A percentile compares a stretch with the other conserved stretches of the same genome.
phyloP scores from a whole-genome alignment of 2,329 filamentous ascomycete genomes.

The Colletotrichum sp. region DNA sequence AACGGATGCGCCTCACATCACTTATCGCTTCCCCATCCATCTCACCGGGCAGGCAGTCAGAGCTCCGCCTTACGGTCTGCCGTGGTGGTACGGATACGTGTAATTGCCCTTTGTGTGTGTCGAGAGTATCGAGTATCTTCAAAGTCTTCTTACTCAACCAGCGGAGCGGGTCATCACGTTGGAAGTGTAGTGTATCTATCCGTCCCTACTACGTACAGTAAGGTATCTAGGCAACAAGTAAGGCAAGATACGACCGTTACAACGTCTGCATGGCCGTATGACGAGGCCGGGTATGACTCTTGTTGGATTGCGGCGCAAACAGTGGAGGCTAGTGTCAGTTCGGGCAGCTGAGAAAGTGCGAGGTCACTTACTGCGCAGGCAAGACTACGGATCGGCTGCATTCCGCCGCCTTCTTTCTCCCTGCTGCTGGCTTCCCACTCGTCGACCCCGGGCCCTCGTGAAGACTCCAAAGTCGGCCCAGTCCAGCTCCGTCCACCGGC shows the following conservation, averaged over 20 bases:
- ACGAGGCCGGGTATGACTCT: not conserved
- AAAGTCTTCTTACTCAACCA: not conserved
- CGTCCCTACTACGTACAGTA: not conserved
- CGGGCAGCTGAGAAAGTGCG: slow-evolving; percentile 7
- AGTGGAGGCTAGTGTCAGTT: not conserved
- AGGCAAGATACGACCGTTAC: not conserved
- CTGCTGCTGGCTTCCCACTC: not conserved
- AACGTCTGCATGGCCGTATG: not conserved
- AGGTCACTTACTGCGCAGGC: not conserved
- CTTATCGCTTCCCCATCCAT: not conserved
- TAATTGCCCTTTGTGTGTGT: not conserved
- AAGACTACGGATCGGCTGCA: not conserved
- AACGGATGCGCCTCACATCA: not conserved
- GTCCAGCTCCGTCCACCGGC: not conserved
- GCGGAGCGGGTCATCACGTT: not conserved
- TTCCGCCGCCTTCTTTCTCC: not conserved
- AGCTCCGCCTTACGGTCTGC: not conserved
- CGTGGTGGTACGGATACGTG: not conserved
- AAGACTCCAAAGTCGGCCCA: not conserved
- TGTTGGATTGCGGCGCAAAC: not conserved
- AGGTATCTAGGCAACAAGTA: not conserved
- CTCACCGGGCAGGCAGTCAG: not conserved
- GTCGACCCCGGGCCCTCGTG: not conserved
- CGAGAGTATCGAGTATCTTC: not conserved
- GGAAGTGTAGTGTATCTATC: not conserved